Evolutionary conservation across 1,139 yeast genomes (phyloP), one percentile per base, ranked within the genome.

Genomic region (Cylindricascospora bacillispora): DNA sequence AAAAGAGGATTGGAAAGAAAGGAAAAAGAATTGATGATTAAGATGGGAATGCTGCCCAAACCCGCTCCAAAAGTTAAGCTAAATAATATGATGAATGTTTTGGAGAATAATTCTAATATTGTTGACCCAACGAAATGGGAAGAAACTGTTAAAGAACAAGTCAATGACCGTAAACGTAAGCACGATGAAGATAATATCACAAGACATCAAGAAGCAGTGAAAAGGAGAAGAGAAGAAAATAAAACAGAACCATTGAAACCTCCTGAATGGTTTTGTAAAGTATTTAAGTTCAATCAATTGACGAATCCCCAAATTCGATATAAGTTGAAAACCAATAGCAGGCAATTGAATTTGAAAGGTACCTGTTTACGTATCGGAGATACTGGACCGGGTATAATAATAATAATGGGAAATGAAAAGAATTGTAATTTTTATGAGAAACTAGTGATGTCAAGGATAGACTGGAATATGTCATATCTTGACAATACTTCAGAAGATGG

Each of bases 51-150:
- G 15, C 85, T 77, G 29, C 79, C 93, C 0, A 80, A 93, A 2
- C 95, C 95, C 0, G 78, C 79, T 5, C 94, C 95, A 2, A 89
- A 86, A 53, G 82, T 86, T 18, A 82, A 77, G 44, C 59, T 83
- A 31, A 70, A 77, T 26, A 89, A 86, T 49, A 64, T 86, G 51
- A 80, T 82, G 85, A 77, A 70, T 41, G 94, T 83, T 0, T 62
- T 78, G 28, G 54, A 47, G 27, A 81, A 95, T 3, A 76, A 82
- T 46, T 93, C 81, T 37, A 82, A 92, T n/a, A 77, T 85, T 27
- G 65, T 68, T 37, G 94, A 89, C 47, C 98, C 98, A 0, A 89
- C 98, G 0, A 72, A 73, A 4, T 76, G 86, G 42, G 98, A 89
- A 47, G 63, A 65, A 51, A 56, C 64, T 33, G 95, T 92, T 0